A percentile compares a stretch with the other conserved stretches of the same genome.
Conservation (phyloP, 495 filamentous ascomycete genomes). For the Penicillium soppii region DNA sequence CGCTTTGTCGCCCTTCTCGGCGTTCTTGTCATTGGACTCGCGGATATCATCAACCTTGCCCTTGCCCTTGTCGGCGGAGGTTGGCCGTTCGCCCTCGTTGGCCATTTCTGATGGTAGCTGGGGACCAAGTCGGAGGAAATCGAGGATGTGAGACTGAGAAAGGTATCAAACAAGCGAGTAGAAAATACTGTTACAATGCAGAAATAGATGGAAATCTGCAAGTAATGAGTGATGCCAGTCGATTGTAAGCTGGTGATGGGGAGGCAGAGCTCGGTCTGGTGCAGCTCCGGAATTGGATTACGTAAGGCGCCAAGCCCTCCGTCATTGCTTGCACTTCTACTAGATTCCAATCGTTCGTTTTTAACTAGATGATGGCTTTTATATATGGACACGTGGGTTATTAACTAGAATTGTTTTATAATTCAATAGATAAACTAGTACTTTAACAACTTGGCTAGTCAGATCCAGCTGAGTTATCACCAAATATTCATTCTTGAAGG, state of each 20-base stretch:
- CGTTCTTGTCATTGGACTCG: slow-evolving; percentile 59
- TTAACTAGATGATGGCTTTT: not conserved
- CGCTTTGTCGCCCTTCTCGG: slow-evolving; percentile 67
- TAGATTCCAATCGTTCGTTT: not conserved
- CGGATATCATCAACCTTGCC: slow-evolving; percentile 74
- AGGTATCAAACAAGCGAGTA: not conserved
- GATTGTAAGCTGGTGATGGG: slow-evolving; percentile 45
- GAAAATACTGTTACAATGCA: slow-evolving; percentile 10
- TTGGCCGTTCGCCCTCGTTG: slow-evolving; percentile 84
- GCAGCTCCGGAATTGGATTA: slow-evolving; percentile 39
- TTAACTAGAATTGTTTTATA: no score
- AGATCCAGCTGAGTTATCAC: not conserved
- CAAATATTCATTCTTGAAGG: slow-evolving; percentile 2
- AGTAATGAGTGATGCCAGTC: slow-evolving; percentile 31
- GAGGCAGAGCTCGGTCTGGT: slow-evolving; percentile 37
- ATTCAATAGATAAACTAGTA: not conserved
- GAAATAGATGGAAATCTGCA: slow-evolving; percentile 22
- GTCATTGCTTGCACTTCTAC: slow-evolving; percentile 19
- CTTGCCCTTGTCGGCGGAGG: slow-evolving; percentile 90
- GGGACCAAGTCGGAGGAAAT: slow-evolving; percentile 27
- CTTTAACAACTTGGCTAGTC: no score
- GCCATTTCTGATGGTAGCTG: slow-evolving; percentile 66
- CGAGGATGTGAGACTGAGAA: slow-evolving; percentile 3
- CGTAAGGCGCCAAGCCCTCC: slow-evolving; percentile 32
- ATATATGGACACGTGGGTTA: no score